Conservation (phyloP, 2,329 filamentous ascomycete species). For the Pyrenochaeta sp. region DNA sequence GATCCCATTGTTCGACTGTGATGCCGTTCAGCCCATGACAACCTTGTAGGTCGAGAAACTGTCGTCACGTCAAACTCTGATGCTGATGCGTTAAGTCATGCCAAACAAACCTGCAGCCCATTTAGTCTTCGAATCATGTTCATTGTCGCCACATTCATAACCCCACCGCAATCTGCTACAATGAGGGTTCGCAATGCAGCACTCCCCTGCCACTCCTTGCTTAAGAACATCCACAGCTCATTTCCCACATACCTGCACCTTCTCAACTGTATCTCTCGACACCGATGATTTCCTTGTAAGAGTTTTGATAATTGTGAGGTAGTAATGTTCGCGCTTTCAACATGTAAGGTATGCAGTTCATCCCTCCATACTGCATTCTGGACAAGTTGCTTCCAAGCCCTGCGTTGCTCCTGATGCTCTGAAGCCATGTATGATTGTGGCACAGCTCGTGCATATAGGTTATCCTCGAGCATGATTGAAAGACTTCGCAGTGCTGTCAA, state of each 20-base stretch:
- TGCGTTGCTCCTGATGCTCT: slow-evolving; percentile 15
- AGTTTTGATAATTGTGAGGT: slow-evolving; percentile 25
- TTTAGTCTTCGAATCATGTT: slow-evolving; percentile 23
- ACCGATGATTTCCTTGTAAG: slow-evolving; percentile 19
- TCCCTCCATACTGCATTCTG: slow-evolving; percentile 19
- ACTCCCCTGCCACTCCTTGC: slow-evolving; percentile 26
- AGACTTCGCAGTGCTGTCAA: slow-evolving; percentile 23
- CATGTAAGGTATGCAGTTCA: slow-evolving; percentile 12
- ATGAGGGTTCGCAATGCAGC: slow-evolving; percentile 23
- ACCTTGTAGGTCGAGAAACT: no score
- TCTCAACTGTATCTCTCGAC: slow-evolving; percentile 33
- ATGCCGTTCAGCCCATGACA: slow-evolving; percentile 4
- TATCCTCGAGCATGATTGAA: slow-evolving; percentile 35
- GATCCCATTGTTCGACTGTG: slow-evolving; percentile 29
- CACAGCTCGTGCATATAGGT: slow-evolving; percentile 18
- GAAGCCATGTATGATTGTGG: slow-evolving; percentile 13
- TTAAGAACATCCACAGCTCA: slow-evolving; percentile 31
- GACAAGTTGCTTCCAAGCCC: slow-evolving; percentile 29
- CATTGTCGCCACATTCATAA: slow-evolving; percentile 27
- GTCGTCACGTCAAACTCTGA: no score
- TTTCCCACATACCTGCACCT: slow-evolving; percentile 25
- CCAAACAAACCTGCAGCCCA: slow-evolving; percentile 30
- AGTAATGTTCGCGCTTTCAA: slow-evolving; percentile 33
- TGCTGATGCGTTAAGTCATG: no score
- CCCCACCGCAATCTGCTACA: slow-evolving; percentile 30